phyloP scores from a whole-genome alignment of 1,284 basidiomycete species.

The Schizophyllum amplum region DNA sequence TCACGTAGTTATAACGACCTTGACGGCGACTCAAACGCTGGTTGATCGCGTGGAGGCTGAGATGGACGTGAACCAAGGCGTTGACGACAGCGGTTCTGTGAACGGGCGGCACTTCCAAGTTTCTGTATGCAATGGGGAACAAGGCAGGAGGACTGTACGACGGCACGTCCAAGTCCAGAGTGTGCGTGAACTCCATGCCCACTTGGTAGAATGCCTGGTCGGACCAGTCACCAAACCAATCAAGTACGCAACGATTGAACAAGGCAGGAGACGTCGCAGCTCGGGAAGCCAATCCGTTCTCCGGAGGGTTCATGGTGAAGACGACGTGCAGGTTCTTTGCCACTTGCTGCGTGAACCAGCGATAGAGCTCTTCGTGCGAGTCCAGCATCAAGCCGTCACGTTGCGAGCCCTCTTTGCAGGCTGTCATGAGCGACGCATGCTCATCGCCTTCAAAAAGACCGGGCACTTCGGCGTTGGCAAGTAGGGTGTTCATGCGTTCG shows the following conservation, averaged over 20 bases:
- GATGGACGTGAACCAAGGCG: constrained; percentile 89
- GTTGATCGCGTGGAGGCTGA: constrained; percentile 86
- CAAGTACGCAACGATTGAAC: constrained; percentile 96
- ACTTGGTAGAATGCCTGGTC: constrained; percentile 97
- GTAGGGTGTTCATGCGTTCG: constrained; percentile 97
- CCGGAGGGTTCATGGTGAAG: constrained; percentile 99
- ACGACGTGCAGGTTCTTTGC: constrained; percentile 96
- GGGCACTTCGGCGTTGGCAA: constrained; percentile 99
- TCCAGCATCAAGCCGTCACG: constrained; percentile 97
- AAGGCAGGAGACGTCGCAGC: constrained; percentile 96
- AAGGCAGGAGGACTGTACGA: constrained; percentile 69
- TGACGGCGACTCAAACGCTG: constrained; percentile 84
- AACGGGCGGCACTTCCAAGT: constrained; percentile 71
- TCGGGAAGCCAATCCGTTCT: constrained; percentile 89
- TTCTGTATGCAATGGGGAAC: constrained; percentile 87
- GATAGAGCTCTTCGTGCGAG: constrained; percentile 93
- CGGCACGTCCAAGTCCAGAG: constrained; percentile 82
- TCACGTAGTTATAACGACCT: constrained; percentile 94
- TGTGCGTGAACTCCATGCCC: constrained; percentile 89
- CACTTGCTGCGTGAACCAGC: constrained; percentile 96
- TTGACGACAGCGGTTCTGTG: constrained; percentile 90
- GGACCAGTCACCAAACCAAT: constrained; percentile 99
- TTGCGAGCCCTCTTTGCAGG: constrained; percentile 97
- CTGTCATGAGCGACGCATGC: constrained; percentile 93
- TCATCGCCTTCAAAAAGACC: constrained; percentile 99